Conservation (phyloP, 2,329 filamentous ascomycete species). For the Penicillium sp. region DNA sequence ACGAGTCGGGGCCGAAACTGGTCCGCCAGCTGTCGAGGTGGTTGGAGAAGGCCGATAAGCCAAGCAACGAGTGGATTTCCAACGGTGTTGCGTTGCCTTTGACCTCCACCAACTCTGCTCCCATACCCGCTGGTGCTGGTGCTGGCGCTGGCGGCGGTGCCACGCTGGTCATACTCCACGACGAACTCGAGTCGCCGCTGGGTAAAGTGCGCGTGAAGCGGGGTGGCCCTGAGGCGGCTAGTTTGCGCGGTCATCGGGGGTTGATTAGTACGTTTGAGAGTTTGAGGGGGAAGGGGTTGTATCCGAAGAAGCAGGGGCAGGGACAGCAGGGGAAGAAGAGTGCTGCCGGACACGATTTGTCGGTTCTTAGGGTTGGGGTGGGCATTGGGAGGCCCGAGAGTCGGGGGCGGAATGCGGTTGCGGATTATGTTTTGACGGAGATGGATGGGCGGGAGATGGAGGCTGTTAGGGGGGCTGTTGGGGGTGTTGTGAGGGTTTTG, state of each 20-base stretch:
- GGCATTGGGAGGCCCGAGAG: slow-evolving; percentile 84
- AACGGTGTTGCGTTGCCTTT: background rate
- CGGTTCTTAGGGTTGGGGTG: slow-evolving; percentile 69
- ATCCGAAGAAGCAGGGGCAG: slow-evolving; percentile 18
- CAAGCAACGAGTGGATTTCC: background rate
- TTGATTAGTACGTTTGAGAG: slow-evolving; percentile 67
- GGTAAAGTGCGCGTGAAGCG: slow-evolving; percentile 69
- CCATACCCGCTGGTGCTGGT: background rate
- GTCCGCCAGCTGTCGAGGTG: slow-evolving; percentile 63
- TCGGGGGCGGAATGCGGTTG: slow-evolving; percentile 69
- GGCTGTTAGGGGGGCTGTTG: slow-evolving; percentile 54
- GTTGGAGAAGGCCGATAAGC: slow-evolving; percentile 21
- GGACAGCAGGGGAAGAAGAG: slow-evolving; percentile 32
- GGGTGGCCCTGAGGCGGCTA: slow-evolving; percentile 59
- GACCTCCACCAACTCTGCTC: too few species aligned
- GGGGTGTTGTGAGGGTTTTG: slow-evolving; percentile 58
- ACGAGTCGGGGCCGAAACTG: slow-evolving; percentile 75
- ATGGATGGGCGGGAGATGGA: slow-evolving; percentile 61
- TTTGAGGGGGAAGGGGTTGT: slow-evolving; percentile 51
- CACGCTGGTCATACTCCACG: slow-evolving; percentile 78
- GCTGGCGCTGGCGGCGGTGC: slow-evolving; percentile 8
- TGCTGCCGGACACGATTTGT: slow-evolving; percentile 27
- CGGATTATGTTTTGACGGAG: slow-evolving; percentile 74
- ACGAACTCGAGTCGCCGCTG: slow-evolving; percentile 77
- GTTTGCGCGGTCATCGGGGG: slow-evolving; percentile 74